These are phyloP conservation scores for Colletotrichum truncatum DNA, from an alignment of 2,329 filamentous ascomycete genomes.

Conservation along the genomic window DNA sequence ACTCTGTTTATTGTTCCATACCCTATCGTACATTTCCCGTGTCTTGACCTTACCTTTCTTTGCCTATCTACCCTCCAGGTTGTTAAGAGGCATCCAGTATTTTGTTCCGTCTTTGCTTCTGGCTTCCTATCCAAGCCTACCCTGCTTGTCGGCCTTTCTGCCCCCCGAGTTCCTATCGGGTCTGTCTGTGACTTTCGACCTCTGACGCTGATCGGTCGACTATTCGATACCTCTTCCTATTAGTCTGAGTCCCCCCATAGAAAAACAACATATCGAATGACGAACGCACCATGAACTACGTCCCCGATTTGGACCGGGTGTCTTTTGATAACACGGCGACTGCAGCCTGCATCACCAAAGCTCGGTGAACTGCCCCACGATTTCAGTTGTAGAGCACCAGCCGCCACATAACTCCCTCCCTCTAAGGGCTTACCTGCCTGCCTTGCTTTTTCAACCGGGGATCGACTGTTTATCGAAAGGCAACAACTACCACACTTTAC, in stretches of 20 bases:
- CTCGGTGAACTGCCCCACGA: slow-evolving; percentile 26
- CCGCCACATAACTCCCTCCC: not conserved
- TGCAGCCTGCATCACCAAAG: slow-evolving; percentile 30
- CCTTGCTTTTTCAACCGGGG: not conserved
- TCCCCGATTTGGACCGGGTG: slow-evolving; percentile 46
- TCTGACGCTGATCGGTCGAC: not conserved
- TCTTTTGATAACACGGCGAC: slow-evolving; percentile 43
- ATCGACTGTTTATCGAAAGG: not conserved
- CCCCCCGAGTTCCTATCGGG: too few species aligned
- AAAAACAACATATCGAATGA: slow-evolving; percentile 26
- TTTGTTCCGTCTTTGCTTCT: not conserved
- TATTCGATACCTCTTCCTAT: not conserved
- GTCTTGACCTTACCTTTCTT: not conserved
- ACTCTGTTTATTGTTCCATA: not conserved
- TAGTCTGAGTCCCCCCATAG: not conserved
- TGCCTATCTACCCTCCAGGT: not conserved
- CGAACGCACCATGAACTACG: slow-evolving; percentile 40
- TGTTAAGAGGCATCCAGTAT: not conserved
- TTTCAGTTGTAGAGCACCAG: not conserved
- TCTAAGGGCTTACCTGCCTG: too few species aligned
- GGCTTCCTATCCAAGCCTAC: not conserved
- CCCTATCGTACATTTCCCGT: not conserved
- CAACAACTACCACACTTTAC: not conserved
- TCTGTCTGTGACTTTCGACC: too few species aligned
- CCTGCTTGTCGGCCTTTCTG: not conserved